Evolutionary conservation across 768 basidiomycete genomes (phyloP).

Genomic region (Tulasnella calospora): DNA sequence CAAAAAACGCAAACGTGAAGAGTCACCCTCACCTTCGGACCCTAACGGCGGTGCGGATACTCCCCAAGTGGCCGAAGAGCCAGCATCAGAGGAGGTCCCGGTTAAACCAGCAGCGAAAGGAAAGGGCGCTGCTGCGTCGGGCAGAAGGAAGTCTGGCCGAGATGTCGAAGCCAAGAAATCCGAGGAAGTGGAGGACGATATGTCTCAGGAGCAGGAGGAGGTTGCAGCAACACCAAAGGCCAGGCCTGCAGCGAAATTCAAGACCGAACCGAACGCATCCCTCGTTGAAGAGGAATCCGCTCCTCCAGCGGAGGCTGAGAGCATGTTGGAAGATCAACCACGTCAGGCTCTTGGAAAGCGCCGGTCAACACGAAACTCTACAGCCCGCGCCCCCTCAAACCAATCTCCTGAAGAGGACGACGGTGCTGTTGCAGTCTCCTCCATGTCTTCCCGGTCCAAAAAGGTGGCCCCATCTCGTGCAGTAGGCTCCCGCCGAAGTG

Average conservation of each 20-base stretch:
- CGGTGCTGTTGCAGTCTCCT: neutral
- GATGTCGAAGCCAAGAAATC: neutral
- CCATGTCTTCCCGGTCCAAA: neutral
- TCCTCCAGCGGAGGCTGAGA: neutral
- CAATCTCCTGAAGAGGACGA: neutral
- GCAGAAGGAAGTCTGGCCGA: neutral
- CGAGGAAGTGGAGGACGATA: neutral
- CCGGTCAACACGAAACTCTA: neutral
- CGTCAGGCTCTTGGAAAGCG: neutral
- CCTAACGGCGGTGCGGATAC: neutral
- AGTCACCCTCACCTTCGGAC: neutral
- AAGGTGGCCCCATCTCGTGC: neutral
- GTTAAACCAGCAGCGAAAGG: neutral
- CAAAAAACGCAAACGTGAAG: slow-evolving; percentile 17
- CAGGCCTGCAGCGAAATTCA: neutral
- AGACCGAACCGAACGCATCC: neutral
- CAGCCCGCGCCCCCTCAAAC: neutral
- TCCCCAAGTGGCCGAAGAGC: neutral
- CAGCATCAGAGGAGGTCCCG: neutral
- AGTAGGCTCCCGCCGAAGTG: neutral
- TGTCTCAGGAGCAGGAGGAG: neutral
- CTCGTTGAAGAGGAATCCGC: neutral
- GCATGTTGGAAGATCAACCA: neutral
- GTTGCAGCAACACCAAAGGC: neutral
- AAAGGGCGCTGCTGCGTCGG: neutral